Percentiles rank a stretch among this genome's conserved stretches.
phyloP scores from a whole-genome alignment of 768 basidiomycete species.

The Boletus rubescentipes region DNA sequence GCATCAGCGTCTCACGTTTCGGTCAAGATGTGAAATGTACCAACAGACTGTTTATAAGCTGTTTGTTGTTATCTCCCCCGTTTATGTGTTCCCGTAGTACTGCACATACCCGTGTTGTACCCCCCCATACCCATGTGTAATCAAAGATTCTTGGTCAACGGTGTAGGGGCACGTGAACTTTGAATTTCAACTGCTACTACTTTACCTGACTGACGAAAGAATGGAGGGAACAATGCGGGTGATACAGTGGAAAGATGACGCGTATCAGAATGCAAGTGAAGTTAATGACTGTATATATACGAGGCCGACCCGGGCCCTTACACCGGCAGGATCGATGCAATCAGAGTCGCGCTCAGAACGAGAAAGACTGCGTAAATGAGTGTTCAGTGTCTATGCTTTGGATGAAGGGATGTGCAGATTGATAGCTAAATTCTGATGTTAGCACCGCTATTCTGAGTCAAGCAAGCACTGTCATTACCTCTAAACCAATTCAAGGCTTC shows the following conservation, averaged over 20 bases:
- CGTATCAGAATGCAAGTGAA: conserved; percentile 29
- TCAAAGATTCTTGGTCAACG: neutral
- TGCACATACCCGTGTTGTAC: conserved; percentile 4
- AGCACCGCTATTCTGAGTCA: neutral
- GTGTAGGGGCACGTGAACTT: neutral
- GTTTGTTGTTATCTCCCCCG: neutral
- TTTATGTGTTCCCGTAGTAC: neutral
- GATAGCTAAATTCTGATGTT: conserved; percentile 54
- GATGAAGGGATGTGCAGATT: conserved; percentile 86
- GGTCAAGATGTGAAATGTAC: conserved; percentile 21
- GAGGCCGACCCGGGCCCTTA: conserved; percentile 23
- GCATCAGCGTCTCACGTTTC: neutral
- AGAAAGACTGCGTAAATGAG: conserved; percentile 6
- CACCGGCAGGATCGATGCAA: conserved; percentile 3
- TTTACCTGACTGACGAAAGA: conserved; percentile 25
- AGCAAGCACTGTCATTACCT: conserved; percentile 48
- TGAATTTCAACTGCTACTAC: conserved; percentile 23
- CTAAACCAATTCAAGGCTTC: conserved; percentile 89
- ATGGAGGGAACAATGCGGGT: conserved; percentile 20
- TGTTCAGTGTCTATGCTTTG: conserved; percentile 52
- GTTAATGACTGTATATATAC: conserved; percentile 40
- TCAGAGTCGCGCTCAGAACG: conserved; percentile 4
- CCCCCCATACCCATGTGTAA: conserved; percentile 3
- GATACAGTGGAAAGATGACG: conserved; percentile 35
- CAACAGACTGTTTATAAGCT: neutral